Conservation (phyloP, 345 rosid species). For the Brassica juncea region DNA sequence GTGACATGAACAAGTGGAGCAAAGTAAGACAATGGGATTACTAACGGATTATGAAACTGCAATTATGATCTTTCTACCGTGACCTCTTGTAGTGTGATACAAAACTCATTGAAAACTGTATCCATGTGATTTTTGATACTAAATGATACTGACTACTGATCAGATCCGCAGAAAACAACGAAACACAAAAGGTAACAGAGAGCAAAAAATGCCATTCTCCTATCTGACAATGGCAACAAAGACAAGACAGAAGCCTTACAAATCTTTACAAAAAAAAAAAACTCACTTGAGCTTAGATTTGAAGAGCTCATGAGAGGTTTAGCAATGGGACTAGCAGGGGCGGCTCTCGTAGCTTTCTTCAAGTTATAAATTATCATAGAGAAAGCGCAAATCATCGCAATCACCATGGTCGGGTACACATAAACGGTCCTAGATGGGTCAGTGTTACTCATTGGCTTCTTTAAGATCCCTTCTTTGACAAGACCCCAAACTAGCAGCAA, state of each 20-base stretch:
- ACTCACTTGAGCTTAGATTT: slow-evolving; percentile 74
- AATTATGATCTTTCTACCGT: not conserved
- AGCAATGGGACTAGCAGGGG: slow-evolving; percentile 66
- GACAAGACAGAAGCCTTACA: not conserved
- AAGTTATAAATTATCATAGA: slow-evolving; percentile 76
- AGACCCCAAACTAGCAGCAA: slow-evolving; percentile 84
- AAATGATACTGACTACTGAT: not conserved
- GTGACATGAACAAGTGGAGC: not conserved
- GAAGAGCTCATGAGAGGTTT: slow-evolving; percentile 78
- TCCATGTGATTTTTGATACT: not conserved
- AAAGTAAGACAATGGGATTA: not conserved
- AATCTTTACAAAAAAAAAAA: not conserved
- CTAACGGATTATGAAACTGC: not conserved
- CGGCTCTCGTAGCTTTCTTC: slow-evolving; percentile 64
- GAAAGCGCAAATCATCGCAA: slow-evolving; percentile 77
- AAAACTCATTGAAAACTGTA: not conserved
- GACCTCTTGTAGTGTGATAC: not conserved
- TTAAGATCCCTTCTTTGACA: slow-evolving; percentile 84
- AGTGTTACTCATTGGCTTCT: slow-evolving; percentile 59
- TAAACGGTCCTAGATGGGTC: slow-evolving; percentile 69
- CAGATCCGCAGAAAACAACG: not conserved
- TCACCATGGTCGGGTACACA: slow-evolving; percentile 78
- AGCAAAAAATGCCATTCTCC: not conserved
- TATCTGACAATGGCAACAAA: not conserved
- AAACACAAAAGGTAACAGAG: not conserved